These are phyloP conservation scores for Arabis hirsuta DNA, from an alignment of 345 rosid species.

Conservation along the genomic window DNA sequence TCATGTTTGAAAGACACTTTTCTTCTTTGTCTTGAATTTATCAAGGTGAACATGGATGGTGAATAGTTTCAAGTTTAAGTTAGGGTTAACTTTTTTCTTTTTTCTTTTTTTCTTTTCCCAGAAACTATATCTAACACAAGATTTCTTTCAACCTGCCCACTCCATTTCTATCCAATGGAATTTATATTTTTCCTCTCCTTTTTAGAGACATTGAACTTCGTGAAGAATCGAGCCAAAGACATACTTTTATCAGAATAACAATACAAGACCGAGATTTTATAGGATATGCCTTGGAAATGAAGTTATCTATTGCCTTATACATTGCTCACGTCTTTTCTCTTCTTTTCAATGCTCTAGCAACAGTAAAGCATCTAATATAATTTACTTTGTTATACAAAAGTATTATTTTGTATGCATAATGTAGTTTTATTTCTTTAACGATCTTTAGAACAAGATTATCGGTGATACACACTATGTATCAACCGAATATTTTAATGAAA, in stretches of 20 bases:
- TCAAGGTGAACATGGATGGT: constrained; percentile 23
- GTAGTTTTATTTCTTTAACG: too few species aligned
- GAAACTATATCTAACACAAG: constrained; percentile 9
- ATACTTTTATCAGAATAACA: constrained; percentile 11
- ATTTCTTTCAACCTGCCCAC: constrained; percentile 2
- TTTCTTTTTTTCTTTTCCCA: neutral
- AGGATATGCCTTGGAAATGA: constrained; percentile 26
- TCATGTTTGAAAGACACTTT: constrained; percentile 5
- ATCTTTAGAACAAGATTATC: too few species aligned
- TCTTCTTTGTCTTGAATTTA: constrained; percentile 25
- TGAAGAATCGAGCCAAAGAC: constrained; percentile 30
- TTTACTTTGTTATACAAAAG: too few species aligned
- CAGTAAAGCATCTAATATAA: too few species aligned
- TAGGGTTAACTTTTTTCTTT: neutral
- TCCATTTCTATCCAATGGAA: constrained; percentile 7
- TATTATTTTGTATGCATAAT: too few species aligned
- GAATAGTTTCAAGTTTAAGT: constrained; percentile 12
- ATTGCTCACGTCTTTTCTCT: neutral
- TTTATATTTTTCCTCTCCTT: constrained; percentile 19
- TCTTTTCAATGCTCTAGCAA: too few species aligned
- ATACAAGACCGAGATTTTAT: constrained; percentile 19
- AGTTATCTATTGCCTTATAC: neutral
- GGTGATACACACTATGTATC: too few species aligned
- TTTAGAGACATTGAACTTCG: constrained; percentile 30
- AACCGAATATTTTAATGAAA: too few species aligned